phyloP scores from a whole-genome alignment of 2,329 filamentous ascomycete genomes.

The Scytalidium sp. region DNA sequence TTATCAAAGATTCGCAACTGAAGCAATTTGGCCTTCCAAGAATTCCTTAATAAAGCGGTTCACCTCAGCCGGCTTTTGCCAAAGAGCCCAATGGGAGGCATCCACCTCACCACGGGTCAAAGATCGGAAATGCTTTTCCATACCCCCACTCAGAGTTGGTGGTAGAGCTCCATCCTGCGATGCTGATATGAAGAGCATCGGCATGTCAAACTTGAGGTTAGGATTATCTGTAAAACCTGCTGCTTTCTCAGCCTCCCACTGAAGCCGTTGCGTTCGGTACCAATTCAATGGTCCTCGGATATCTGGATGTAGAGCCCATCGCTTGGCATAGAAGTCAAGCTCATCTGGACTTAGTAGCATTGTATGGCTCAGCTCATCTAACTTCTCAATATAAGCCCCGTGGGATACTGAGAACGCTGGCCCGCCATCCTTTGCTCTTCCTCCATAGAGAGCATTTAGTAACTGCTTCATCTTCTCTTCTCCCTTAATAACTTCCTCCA shows the following conservation, averaged over 20 bases:
- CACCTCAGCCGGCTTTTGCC: conserved; percentile 66
- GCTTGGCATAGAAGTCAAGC: conserved; percentile 71
- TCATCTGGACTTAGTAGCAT: conserved; percentile 65
- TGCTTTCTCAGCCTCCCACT: conserved; percentile 72
- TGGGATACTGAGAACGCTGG: conserved; percentile 53
- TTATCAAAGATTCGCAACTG: conserved; percentile 10
- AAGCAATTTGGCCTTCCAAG: conserved; percentile 12
- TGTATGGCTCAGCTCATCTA: conserved; percentile 54
- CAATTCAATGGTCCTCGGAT: conserved; percentile 81
- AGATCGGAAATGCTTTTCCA: conserved; percentile 62
- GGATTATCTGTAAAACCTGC: conserved; percentile 56
- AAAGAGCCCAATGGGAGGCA: conserved; percentile 78
- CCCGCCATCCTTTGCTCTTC: conserved; percentile 52
- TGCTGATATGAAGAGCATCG: conserved; percentile 73
- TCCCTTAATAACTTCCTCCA: conserved; percentile 56
- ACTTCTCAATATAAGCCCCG: conserved; percentile 62
- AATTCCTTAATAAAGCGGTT: conserved; percentile 55
- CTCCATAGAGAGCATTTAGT: conserved; percentile 70
- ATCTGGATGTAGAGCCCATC: conserved; percentile 67
- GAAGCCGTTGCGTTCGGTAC: conserved; percentile 74
- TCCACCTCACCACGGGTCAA: conserved; percentile 65
- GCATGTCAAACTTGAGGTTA: conserved; percentile 49
- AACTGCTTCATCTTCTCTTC: conserved; percentile 66
- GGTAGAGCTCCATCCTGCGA: conserved; percentile 69
- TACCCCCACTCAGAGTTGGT: conserved; percentile 65